Evolutionary conservation across 2,329 filamentous ascomycete species (phyloP).

Genomic region (Beauveria sp.): DNA sequence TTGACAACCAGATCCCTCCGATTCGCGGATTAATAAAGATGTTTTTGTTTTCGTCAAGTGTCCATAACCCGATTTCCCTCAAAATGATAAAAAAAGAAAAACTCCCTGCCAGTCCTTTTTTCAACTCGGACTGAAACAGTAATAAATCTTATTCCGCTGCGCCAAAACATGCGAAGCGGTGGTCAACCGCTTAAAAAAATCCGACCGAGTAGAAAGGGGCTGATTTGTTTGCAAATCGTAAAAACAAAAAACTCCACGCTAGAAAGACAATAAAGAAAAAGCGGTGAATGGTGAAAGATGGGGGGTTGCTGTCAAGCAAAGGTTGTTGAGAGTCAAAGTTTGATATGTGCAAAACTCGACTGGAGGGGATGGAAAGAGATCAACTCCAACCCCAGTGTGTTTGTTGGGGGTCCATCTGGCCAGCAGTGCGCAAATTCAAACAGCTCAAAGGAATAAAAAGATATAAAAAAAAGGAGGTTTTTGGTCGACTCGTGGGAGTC

Average conservation of each 20-base stretch:
- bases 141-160: constrained; percentile 6
- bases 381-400: constrained; percentile 1
- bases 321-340: neutral
- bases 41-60: constrained; percentile 2
- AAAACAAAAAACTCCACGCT: constrained; percentile 12
- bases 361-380: neutral
- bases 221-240: neutral
- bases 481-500: constrained; percentile 4
- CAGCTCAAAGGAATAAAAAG: neutral
- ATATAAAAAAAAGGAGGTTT: neutral
- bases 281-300: neutral
- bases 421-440: constrained; percentile 8
- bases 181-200: constrained; percentile 8
- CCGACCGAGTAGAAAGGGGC: neutral
- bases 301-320: neutral
- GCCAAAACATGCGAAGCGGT: constrained; percentile 9
- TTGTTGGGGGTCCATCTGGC: neutral
- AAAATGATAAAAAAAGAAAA: neutral
- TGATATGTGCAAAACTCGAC: neutral
- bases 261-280: constrained; percentile 3
- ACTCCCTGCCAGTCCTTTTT: constrained; percentile 11
- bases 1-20: neutral
- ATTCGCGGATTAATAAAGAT: constrained; percentile 6
- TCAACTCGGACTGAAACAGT: constrained; percentile 11
- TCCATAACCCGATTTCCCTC: neutral